phyloP scores from a whole-genome alignment of 306 rosid genomes.

The Dryas octopetala region DNA sequence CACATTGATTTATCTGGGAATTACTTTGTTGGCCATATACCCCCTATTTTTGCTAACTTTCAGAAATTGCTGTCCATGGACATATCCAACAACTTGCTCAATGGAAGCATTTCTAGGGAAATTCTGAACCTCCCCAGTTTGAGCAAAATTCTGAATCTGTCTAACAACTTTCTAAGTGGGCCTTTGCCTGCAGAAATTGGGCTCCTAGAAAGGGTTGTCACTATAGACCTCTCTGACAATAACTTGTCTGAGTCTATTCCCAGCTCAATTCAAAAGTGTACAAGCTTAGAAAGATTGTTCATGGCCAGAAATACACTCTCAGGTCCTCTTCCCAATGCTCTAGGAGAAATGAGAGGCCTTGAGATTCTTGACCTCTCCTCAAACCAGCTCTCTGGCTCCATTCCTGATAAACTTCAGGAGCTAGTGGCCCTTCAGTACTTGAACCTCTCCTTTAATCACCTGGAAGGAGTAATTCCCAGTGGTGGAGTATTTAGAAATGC shows the following conservation, averaged over 20 bases:
- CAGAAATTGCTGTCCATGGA: conserved; percentile 53
- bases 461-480: conserved; percentile 61
- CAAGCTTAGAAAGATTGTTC: conserved; percentile 52
- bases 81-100: conserved; percentile 60
- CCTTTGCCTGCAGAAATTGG: conserved; percentile 57
- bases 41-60: conserved; percentile 48
- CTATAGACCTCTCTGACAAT: conserved; percentile 63
- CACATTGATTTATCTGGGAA: conserved; percentile 58
- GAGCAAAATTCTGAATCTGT: conserved; percentile 54
- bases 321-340: conserved; percentile 55
- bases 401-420: conserved; percentile 55
- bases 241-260: conserved; percentile 53
- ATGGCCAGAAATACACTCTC: conserved; percentile 53
- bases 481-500: conserved; percentile 49
- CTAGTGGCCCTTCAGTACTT: conserved; percentile 41
- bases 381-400: conserved; percentile 64
- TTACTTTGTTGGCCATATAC: conserved; percentile 43
- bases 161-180: conserved; percentile 58
- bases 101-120: conserved; percentile 58
- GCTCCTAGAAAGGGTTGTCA: conserved; percentile 28
- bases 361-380: conserved; percentile 66
- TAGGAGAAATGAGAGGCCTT: conserved; percentile 55
- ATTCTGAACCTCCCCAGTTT: conserved; percentile 50
- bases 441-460: conserved; percentile 59
- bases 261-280: conserved; percentile 47